Conservation (phyloP, 1,284 basidiomycete genomes). For the Cryptococcus amylolentus region DNA sequence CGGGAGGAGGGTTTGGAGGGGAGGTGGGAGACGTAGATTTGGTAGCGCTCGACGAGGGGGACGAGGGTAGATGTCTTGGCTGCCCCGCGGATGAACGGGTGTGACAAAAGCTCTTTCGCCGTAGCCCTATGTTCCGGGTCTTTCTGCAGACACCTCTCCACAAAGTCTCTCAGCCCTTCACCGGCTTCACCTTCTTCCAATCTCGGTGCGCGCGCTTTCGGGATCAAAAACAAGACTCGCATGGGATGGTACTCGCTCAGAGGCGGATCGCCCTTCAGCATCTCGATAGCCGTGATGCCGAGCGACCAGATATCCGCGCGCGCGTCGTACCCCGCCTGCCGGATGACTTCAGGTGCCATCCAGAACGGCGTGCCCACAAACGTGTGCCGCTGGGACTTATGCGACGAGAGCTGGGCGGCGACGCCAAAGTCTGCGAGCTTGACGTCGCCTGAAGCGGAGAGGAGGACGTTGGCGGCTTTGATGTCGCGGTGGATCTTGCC, state of each 20-base stretch:
- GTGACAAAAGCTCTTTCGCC: constrained; percentile 84
- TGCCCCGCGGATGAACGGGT: constrained; percentile 84
- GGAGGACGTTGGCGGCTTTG: constrained; percentile 94
- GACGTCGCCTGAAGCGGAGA: constrained; percentile 85
- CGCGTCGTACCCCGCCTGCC: constrained; percentile 93
- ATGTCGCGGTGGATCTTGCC: constrained; percentile 98
- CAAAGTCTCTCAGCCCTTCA: constrained; percentile 86
- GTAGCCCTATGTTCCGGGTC: constrained; percentile 75
- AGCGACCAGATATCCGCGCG: constrained; percentile 97
- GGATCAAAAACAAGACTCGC: constrained; percentile 87
- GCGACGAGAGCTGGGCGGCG: constrained; percentile 83
- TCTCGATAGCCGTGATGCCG: constrained; percentile 91
- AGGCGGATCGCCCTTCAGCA: constrained; percentile 90
- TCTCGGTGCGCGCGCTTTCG: constrained; percentile 79
- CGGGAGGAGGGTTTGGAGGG: constrained; percentile 14
- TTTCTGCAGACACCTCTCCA: constrained; percentile 86
- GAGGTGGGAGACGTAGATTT: constrained; percentile 36
- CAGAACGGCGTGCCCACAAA: constrained; percentile 95
- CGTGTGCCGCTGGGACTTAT: constrained; percentile 86
- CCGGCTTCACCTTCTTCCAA: constrained; percentile 71
- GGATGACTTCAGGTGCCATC: constrained; percentile 99
- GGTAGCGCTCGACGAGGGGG: constrained; percentile 78
- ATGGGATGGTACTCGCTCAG: constrained; percentile 83
- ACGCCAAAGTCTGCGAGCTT: constrained; percentile 98
- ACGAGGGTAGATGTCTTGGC: constrained; percentile 75